A percentile compares a stretch with the other conserved stretches of the same genome.
Conservation (phyloP, 768 basidiomycete genomes). For the Lanmaoa rubissima region DNA sequence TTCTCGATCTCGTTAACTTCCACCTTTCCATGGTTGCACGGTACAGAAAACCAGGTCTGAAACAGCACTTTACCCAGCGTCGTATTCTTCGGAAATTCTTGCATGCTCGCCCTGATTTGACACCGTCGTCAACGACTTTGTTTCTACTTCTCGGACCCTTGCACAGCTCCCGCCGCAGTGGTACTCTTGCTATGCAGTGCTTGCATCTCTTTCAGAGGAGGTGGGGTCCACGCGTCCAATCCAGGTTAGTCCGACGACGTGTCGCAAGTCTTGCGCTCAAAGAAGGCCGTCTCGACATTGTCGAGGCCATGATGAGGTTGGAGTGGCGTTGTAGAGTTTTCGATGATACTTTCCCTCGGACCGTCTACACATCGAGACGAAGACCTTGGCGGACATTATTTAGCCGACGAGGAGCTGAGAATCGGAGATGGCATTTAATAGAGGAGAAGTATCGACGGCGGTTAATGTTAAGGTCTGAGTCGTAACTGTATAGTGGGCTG, state of each 20-base stretch:
- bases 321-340: conserved; percentile 13
- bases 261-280: conserved; percentile 59
- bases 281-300: conserved; percentile 59
- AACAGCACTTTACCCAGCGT: conserved; percentile 44
- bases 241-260: conserved; percentile 58
- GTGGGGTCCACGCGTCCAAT: conserved; percentile 58
- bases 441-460: conserved; percentile 23
- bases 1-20: conserved; percentile 51
- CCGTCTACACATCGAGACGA: conserved; percentile 10
- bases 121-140: conserved; percentile 59
- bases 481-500: background rate
- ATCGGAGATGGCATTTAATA: conserved; percentile 29
- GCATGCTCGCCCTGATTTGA: conserved; percentile 44
- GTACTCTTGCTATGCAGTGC: conserved; percentile 48
- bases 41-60: conserved; percentile 37
- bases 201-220: conserved; percentile 44
- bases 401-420: conserved; percentile 29
- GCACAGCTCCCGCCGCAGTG: conserved; percentile 47
- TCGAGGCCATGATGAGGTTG: conserved; percentile 22
- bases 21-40: conserved; percentile 40
- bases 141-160: conserved; percentile 57
- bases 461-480: background rate
- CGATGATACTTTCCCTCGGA: conserved; percentile 7
- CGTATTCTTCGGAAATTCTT: conserved; percentile 46
- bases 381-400: conserved; percentile 24